Conservation (phyloP, 768 basidiomycete genomes). For the Russula brevipes region DNA sequence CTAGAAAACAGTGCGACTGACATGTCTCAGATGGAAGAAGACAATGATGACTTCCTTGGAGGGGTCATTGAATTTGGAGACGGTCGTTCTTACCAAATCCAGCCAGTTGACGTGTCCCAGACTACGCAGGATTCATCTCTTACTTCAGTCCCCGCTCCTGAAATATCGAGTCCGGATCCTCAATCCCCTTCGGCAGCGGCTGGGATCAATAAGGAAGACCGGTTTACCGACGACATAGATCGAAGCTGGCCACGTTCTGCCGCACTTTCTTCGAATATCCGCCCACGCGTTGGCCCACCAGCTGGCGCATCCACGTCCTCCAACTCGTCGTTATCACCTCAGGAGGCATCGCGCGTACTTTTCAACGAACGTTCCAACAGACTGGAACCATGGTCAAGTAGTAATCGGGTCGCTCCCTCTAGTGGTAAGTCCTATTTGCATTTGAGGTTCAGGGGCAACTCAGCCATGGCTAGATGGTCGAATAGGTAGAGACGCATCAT, state of each 20-base stretch:
- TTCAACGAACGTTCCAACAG: conserved; percentile 94
- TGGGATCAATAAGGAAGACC: conserved; percentile 77
- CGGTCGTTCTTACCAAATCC: conserved; percentile 85
- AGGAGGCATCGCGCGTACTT: conserved; percentile 65
- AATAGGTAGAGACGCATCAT: conserved; percentile 42
- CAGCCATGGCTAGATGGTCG: conserved; percentile 38
- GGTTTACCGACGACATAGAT: conserved; percentile 92
- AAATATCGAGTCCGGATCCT: background rate
- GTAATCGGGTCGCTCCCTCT: conserved; percentile 41
- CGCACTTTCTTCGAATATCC: conserved; percentile 42
- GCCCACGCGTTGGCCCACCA: conserved; percentile 22
- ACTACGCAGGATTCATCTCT: conserved; percentile 21
- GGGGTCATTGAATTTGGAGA: conserved; percentile 95
- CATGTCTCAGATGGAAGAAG: conserved; percentile 71
- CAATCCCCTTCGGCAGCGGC: conserved; percentile 27
- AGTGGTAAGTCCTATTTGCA: conserved; percentile 23
- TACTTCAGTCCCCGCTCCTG: background rate
- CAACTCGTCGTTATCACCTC: conserved; percentile 42
- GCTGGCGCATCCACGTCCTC: conserved; percentile 35
- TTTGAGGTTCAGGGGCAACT: conserved; percentile 31
- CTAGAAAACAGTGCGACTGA: conserved; percentile 15
- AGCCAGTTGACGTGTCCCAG: conserved; percentile 38
- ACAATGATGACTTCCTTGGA: conserved; percentile 84
- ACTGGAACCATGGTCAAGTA: conserved; percentile 72
- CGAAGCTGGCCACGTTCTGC: conserved; percentile 88